A percentile compares a stretch with the other conserved stretches of the same genome.
phyloP scores from a whole-genome alignment of 2,329 filamentous ascomycete genomes.

The Helicocarpus griseus region DNA sequence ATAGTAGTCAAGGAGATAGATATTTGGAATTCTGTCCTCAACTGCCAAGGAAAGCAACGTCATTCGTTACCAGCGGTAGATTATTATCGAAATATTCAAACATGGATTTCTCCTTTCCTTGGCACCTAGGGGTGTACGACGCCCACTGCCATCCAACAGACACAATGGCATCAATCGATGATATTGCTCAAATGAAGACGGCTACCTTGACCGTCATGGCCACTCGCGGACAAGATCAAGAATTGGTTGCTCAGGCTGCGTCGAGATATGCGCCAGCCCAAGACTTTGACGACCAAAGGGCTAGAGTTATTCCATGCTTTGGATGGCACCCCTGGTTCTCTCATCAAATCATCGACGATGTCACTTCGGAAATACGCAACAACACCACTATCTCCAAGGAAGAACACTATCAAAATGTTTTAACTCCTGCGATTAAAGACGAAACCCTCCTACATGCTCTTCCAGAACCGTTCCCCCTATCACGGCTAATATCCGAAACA shows the following conservation, averaged over 20 bases:
- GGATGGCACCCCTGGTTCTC: slow-evolving; percentile 64
- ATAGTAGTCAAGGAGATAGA: no score
- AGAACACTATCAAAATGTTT: slow-evolving; percentile 45
- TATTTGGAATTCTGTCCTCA: no score
- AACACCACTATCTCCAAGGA: slow-evolving; percentile 19
- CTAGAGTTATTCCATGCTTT: slow-evolving; percentile 49
- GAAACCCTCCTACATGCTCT: slow-evolving; percentile 39
- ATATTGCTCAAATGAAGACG: slow-evolving; percentile 49
- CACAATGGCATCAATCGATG: slow-evolving; percentile 46
- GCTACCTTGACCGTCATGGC: slow-evolving; percentile 53
- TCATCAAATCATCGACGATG: slow-evolving; percentile 47
- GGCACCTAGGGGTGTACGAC: slow-evolving; percentile 53
- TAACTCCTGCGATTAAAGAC: slow-evolving; percentile 36
- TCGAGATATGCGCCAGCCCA: slow-evolving; percentile 5
- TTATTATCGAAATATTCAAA: background rate
- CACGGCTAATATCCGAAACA: slow-evolving; percentile 42
- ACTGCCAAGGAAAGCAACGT: background rate
- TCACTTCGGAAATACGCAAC: slow-evolving; percentile 15
- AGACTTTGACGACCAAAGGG: slow-evolving; percentile 12
- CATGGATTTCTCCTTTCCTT: slow-evolving; percentile 39
- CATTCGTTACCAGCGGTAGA: background rate
- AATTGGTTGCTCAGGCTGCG: slow-evolving; percentile 38
- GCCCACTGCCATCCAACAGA: slow-evolving; percentile 60
- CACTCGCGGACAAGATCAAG: slow-evolving; percentile 52
- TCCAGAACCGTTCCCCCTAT: slow-evolving; percentile 46